These are phyloP conservation scores for Neurospora cerealis DNA, from an alignment of 495 filamentous ascomycete genomes.

Conservation along the genomic window DNA sequence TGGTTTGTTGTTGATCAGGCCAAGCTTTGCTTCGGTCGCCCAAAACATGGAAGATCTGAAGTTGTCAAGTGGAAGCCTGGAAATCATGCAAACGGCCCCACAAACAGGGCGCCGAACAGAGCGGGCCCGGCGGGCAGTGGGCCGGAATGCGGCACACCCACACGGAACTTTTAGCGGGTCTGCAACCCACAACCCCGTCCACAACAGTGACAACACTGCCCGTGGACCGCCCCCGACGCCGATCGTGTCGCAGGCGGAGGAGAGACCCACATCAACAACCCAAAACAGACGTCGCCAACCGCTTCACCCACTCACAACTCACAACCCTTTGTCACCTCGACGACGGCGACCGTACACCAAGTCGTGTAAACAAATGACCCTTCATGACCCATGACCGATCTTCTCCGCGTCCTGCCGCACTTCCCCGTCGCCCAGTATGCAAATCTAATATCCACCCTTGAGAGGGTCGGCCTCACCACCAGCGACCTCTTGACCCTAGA, in stretches of 20 bases:
- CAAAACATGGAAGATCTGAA: neutral
- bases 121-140: neutral
- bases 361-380: neutral
- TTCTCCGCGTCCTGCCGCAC: slow-evolving; percentile 68
- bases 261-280: neutral
- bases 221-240: neutral
- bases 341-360: neutral
- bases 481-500: slow-evolving; percentile 83
- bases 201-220: neutral
- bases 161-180: neutral
- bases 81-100: neutral
- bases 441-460: slow-evolving; percentile 69
- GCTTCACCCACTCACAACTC: neutral
- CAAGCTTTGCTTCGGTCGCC: neutral
- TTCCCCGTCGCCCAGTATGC: slow-evolving; percentile 61
- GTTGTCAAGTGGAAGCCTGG: neutral
- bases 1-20: neutral
- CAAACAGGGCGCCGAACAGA: neutral
- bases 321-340: neutral
- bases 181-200: neutral
- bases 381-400: slow-evolving; percentile 64
- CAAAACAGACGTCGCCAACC: neutral
- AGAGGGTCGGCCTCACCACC: slow-evolving; percentile 62
- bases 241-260: neutral
- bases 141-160: neutral